Evolutionary conservation across 140 eudicot species (phyloP).

Genomic region (Senecio squalidus): DNA sequence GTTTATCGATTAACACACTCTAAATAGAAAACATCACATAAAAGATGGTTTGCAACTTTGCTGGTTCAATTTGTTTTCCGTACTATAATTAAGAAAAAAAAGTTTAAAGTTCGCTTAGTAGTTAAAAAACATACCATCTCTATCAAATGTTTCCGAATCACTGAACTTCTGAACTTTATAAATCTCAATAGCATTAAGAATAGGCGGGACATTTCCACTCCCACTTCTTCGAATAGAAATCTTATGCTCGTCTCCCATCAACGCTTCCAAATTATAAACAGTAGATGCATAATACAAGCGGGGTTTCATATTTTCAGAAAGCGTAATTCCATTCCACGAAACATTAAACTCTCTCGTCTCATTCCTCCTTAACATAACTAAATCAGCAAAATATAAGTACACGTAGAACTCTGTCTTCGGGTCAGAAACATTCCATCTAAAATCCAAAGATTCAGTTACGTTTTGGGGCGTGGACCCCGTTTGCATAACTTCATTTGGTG

Average conservation of each 20-base stretch:
- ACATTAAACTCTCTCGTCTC: slow-evolving; percentile 31
- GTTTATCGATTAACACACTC: background rate
- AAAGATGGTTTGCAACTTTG: no score
- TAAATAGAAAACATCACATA: no score
- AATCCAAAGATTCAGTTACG: no score
- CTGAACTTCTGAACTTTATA: no score
- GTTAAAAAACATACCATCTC: slow-evolving; percentile 30
- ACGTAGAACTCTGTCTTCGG: no score
- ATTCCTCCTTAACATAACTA: slow-evolving; percentile 12
- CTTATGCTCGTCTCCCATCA: slow-evolving; percentile 19
- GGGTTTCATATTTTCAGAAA: slow-evolving; percentile 22
- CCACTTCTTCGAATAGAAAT: no score
- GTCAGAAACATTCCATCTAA: slow-evolving; percentile 23
- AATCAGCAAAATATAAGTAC: slow-evolving; percentile 37
- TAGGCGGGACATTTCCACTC: slow-evolving; percentile 29
- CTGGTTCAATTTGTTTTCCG: no score
- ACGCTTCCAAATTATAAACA: no score
- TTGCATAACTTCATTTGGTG: slow-evolving; percentile 25
- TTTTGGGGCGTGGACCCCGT: slow-evolving; percentile 25
- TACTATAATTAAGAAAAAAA: no score
- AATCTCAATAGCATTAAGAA: no score
- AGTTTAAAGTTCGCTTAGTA: no score
- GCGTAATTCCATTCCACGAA: slow-evolving; percentile 18
- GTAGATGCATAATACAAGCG: slow-evolving; percentile 11
- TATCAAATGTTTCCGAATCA: no score